Conservation (phyloP, 2,329 filamentous ascomycete genomes). For the Aspergillus sp. region DNA sequence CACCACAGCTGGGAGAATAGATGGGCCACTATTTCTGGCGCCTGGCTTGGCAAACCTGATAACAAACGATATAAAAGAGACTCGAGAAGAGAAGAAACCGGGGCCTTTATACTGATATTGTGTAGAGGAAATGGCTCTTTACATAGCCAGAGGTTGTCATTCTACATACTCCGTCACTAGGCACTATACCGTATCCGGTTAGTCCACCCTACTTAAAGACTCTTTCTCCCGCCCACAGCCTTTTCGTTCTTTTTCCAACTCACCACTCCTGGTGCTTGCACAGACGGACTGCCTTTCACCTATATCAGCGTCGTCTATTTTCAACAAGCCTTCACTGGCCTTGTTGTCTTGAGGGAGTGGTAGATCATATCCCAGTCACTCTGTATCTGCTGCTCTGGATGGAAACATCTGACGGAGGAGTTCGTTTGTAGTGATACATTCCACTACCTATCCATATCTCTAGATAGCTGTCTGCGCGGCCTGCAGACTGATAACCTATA, state of each 20-base stretch:
- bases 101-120: no score
- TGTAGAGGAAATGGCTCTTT: no score
- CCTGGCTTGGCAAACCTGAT: no score
- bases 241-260: constrained; percentile 19
- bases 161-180: no score
- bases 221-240: constrained; percentile 13
- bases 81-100: no score
- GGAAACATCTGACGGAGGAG: constrained; percentile 69
- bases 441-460: constrained; percentile 15
- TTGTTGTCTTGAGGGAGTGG: constrained; percentile 53
- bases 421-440: constrained; percentile 77
- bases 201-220: constrained; percentile 19
- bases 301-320: constrained; percentile 31
- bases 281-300: constrained; percentile 32
- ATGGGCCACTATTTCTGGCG: no score
- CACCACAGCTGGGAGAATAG: no score
- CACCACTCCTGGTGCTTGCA: constrained; percentile 43
- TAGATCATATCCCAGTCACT: constrained; percentile 62
- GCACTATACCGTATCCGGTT: constrained; percentile 21
- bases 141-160: no score
- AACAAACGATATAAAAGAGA: no score
- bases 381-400: constrained; percentile 90
- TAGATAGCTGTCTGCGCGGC: constrained; percentile 8
- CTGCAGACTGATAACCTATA: neutral
- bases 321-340: constrained; percentile 37